phyloP scores from a whole-genome alignment of 352 stramenopile species.

The Pythium brassicae region DNA sequence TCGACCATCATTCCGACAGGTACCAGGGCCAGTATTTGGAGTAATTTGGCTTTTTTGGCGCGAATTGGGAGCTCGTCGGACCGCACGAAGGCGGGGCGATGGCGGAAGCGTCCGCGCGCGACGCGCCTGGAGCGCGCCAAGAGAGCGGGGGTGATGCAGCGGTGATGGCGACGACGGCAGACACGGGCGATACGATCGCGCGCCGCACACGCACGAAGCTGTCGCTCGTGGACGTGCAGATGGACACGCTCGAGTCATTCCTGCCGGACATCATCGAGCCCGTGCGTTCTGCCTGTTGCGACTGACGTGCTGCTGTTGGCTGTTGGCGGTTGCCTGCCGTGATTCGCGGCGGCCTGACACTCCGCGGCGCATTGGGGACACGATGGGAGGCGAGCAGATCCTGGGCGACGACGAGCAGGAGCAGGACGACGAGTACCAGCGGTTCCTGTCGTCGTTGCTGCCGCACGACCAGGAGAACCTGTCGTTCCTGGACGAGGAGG shows the following conservation, averaged over 20 bases:
- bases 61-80: not conserved
- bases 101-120: slow-evolving; percentile 1
- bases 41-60: slow-evolving; percentile 1
- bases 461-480: slow-evolving; percentile 68
- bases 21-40: not conserved
- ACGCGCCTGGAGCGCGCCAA: not conserved
- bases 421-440: slow-evolving; percentile 74
- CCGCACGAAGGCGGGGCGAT: slow-evolving; percentile 14
- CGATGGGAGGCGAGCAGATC: slow-evolving; percentile 8
- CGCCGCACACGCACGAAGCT: slow-evolving; percentile 67
- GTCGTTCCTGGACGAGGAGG: slow-evolving; percentile 82
- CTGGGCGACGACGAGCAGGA: slow-evolving; percentile 34
- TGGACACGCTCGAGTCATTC: slow-evolving; percentile 65
- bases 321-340: too few relatives aligned
- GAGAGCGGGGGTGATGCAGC: slow-evolving; percentile 1
- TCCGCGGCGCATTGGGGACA: not conserved
- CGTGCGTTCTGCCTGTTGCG: slow-evolving; percentile 9
- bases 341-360: not conserved
- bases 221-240: slow-evolving; percentile 69
- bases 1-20: too few relatives aligned
- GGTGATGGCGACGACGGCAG: not conserved
- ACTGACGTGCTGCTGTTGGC: slow-evolving; percentile 9
- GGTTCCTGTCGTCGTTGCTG: slow-evolving; percentile 75
- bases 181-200: slow-evolving; percentile 49
- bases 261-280: slow-evolving; percentile 36